Evolutionary conservation across 208 protist species (phyloP).

Genomic region (Porcisia deanei): DNA sequence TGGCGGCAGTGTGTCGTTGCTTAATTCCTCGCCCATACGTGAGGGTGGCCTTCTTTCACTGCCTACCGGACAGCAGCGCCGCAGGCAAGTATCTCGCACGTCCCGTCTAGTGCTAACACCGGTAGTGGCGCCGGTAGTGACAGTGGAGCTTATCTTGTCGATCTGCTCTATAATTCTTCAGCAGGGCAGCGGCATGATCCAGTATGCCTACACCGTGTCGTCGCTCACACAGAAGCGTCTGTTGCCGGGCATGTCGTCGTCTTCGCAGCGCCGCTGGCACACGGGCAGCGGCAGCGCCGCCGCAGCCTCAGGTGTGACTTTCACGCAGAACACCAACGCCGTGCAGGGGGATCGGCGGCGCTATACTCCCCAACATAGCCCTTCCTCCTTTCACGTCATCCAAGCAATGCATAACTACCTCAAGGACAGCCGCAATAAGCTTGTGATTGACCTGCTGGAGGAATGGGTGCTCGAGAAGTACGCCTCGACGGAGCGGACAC

Average conservation of each 20-base stretch:
- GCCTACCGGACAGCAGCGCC: background rate
- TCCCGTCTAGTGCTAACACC: constrained; percentile 10
- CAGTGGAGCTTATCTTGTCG: constrained; percentile 63
- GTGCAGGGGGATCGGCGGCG: constrained; percentile 18
- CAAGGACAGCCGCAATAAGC: constrained; percentile 29
- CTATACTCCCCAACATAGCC: constrained; percentile 40
- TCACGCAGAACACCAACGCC: constrained; percentile 10
- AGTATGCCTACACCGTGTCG: constrained; percentile 58
- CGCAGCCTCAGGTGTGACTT: background rate
- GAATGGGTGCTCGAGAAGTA: constrained; percentile 44
- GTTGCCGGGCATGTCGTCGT: constrained; percentile 22
- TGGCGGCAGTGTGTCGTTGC: background rate
- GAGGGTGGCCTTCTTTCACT: background rate
- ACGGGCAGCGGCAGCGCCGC: background rate
- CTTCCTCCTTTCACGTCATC: constrained; percentile 49
- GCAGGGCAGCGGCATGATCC: constrained; percentile 52
- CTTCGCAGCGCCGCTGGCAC: constrained; percentile 29
- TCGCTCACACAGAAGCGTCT: constrained; percentile 48
- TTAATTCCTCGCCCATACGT: background rate
- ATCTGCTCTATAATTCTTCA: constrained; percentile 57
- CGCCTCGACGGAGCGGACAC: constrained; percentile 16
- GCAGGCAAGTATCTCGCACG: background rate
- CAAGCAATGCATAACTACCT: constrained; percentile 46
- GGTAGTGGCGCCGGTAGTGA: constrained; percentile 34
- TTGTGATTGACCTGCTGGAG: constrained; percentile 35